Evolutionary conservation across 495 filamentous ascomycete genomes (phyloP).

Genomic region (Aspergillus cristatus): DNA sequence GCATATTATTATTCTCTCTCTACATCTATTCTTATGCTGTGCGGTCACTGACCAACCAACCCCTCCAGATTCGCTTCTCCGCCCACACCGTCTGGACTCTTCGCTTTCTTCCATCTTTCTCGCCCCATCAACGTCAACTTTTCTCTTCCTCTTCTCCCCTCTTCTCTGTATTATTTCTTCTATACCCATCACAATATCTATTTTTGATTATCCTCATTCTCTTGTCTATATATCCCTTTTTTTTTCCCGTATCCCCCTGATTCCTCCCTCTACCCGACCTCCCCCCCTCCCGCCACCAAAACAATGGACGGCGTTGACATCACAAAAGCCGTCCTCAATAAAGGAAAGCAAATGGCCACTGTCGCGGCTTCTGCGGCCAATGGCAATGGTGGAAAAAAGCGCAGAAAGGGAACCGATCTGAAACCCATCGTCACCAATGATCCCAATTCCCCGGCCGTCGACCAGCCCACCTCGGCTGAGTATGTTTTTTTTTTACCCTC

Average conservation of each 20-base stretch:
- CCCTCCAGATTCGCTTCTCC: neutral
- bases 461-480: conserved; percentile 13
- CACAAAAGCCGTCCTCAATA: conserved; percentile 67
- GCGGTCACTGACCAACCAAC: too few relatives aligned
- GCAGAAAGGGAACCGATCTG: conserved; percentile 74
- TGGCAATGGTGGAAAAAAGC: conserved; percentile 66
- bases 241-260: too few relatives aligned
- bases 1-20: too few relatives aligned
- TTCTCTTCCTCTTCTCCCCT: neutral
- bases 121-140: too few relatives aligned
- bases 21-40: too few relatives aligned
- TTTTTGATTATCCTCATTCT: too few relatives aligned
- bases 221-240: too few relatives aligned
- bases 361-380: conserved; percentile 51
- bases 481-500: conserved; percentile 20
- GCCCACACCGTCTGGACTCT: neutral
- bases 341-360: conserved; percentile 65
- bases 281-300: conserved; percentile 5
- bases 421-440: conserved; percentile 90
- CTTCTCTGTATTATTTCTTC: neutral
- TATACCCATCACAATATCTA: too few relatives aligned
- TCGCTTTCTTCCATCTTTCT: too few relatives aligned
- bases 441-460: conserved; percentile 28
- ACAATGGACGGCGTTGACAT: conserved; percentile 70
- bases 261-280: neutral